These are phyloP conservation scores for Sanghuangporus weigelae DNA, from an alignment of 1,284 basidiomycete genomes.

Conservation along the genomic window DNA sequence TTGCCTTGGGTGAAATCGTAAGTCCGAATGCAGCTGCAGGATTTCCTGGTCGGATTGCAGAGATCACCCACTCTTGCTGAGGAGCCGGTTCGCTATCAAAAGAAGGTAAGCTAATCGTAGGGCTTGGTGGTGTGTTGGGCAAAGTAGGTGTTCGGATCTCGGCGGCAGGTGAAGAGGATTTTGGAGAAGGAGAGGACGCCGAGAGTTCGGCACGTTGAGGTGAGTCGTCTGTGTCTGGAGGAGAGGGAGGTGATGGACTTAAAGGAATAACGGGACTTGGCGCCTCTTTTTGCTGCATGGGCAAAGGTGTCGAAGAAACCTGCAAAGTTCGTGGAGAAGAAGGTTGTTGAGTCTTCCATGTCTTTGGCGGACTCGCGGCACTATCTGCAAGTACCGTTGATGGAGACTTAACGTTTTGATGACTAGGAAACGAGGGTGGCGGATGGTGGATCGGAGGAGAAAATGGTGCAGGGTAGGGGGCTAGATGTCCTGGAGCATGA, in stretches of 20 bases:
- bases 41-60: constrained; percentile 10
- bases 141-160: neutral
- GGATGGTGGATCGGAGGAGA: constrained; percentile 5
- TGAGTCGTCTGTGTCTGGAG: neutral
- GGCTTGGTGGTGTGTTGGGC: neutral
- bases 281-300: neutral
- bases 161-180: neutral
- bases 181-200: neutral
- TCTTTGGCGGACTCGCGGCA: neutral
- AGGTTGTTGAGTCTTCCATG: neutral
- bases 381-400: neutral
- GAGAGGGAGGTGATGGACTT: neutral
- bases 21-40: constrained; percentile 16
- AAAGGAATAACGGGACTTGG: neutral
- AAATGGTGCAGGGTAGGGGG: constrained; percentile 4
- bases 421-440: neutral
- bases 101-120: constrained; percentile 3
- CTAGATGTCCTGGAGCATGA: constrained; percentile 6
- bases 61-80: constrained; percentile 17
- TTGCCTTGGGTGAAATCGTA: constrained; percentile 17
- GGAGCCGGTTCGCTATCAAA: constrained; percentile 10
- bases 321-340: constrained; percentile 1
- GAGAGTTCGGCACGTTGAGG: neutral
- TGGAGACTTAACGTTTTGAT: constrained; percentile 10
- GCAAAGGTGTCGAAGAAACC: constrained; percentile 3